phyloP scores from a whole-genome alignment of 2,329 filamentous ascomycete species.

The Ophidiomyces ophidiicola region DNA sequence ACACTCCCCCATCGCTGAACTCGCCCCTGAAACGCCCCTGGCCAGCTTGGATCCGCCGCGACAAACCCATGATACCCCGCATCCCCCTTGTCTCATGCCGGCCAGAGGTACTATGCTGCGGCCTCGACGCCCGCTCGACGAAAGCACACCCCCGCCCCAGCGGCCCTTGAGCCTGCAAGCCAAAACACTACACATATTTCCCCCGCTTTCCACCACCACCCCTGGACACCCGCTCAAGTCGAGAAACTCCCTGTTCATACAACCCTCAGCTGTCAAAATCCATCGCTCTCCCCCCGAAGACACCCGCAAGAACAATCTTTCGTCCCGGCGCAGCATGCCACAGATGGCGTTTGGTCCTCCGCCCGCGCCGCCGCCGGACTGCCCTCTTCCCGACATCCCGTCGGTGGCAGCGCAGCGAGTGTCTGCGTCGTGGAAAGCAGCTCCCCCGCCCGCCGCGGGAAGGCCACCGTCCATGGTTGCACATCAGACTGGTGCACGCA shows the following conservation, averaged over 20 bases:
- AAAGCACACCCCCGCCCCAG: not conserved
- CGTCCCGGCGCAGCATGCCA: conserved; percentile 17
- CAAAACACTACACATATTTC: not conserved
- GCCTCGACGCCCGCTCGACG: not conserved
- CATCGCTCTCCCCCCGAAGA: not conserved
- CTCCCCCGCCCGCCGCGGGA: not conserved
- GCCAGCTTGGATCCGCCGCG: not conserved
- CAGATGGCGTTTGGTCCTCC: conserved; percentile 19
- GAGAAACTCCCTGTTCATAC: not conserved
- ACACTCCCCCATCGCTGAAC: not conserved
- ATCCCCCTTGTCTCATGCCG: not conserved
- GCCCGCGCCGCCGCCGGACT: conserved; percentile 20
- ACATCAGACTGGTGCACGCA: not conserved
- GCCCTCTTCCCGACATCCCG: conserved; percentile 21
- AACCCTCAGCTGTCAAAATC: not conserved
- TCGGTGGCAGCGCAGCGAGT: not conserved
- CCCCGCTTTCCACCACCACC: not conserved
- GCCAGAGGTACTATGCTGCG: not conserved
- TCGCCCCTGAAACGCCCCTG: not conserved
- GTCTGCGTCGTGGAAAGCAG: not conserved
- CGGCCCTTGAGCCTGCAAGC: conserved; percentile 8
- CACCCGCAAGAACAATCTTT: conserved; percentile 4
- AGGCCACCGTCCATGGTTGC: not conserved
- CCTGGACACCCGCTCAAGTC: not conserved
- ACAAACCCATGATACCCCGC: not conserved